phyloP scores from a whole-genome alignment of 805 yeast species.

The Saccharomycopsis babjevae region DNA sequence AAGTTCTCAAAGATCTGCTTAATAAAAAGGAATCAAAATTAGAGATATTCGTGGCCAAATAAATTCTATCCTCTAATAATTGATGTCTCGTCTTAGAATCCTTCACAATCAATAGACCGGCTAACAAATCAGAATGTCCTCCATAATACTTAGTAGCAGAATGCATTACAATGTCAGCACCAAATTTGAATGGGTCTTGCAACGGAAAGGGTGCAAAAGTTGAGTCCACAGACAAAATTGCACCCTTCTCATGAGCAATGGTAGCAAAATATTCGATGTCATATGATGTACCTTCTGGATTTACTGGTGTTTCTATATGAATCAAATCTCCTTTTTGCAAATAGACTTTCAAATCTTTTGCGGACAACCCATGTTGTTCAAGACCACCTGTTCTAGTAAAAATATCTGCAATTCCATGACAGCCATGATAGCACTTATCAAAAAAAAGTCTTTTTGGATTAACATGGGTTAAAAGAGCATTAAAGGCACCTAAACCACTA shows the following conservation, averaged over 20 bases:
- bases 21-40: slow-evolving; percentile 68
- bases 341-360: slow-evolving; percentile 38
- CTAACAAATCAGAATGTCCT: slow-evolving; percentile 87
- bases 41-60: slow-evolving; percentile 70
- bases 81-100: slow-evolving; percentile 34
- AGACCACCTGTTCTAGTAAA: slow-evolving; percentile 51
- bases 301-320: slow-evolving; percentile 81
- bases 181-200: slow-evolving; percentile 69
- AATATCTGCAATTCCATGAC: slow-evolving; percentile 58
- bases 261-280: slow-evolving; percentile 56
- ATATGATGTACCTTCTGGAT: slow-evolving; percentile 63
- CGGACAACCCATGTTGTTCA: slow-evolving; percentile 35
- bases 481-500: slow-evolving; percentile 75
- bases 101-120: slow-evolving; percentile 71
- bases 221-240: slow-evolving; percentile 62
- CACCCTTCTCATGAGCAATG: slow-evolving; percentile 71
- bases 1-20: slow-evolving; percentile 73
- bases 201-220: slow-evolving; percentile 94
- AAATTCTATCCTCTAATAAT: slow-evolving; percentile 53
- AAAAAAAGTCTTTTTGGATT: slow-evolving; percentile 69
- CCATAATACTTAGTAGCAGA: slow-evolving; percentile 92
- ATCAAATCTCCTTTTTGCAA: slow-evolving; percentile 58
- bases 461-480: slow-evolving; percentile 56
- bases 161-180: slow-evolving; percentile 85
- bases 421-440: slow-evolving; percentile 81